Evolutionary conservation across 2,329 filamentous ascomycete genomes (phyloP).

Genomic region (Botrytis squamosa): DNA sequence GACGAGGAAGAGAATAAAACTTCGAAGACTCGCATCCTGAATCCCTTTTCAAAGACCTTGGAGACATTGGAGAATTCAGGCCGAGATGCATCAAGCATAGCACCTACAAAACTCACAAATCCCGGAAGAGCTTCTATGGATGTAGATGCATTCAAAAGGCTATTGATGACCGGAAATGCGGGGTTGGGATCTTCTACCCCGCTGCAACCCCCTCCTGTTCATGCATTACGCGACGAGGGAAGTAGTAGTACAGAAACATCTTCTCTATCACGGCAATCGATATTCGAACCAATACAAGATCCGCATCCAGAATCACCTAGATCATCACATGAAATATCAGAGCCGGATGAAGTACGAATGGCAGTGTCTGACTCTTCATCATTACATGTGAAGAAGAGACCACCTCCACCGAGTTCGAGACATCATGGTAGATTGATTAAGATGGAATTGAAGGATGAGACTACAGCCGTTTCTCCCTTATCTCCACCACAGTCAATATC

Average conservation of each 20-base stretch:
- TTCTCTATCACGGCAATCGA: conserved; percentile 58
- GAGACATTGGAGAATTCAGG: conserved; percentile 48
- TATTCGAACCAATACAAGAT: conserved; percentile 52
- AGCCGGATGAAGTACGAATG: conserved; percentile 51
- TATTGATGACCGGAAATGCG: conserved; percentile 71
- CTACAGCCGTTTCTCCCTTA: conserved; percentile 40
- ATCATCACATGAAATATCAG: conserved; percentile 58
- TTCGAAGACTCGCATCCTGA: conserved; percentile 42
- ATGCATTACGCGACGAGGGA: conserved; percentile 40
- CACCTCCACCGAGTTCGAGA: conserved; percentile 72
- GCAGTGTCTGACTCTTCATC: conserved; percentile 35
- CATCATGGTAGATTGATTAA: conserved; percentile 78
- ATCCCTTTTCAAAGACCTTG: conserved; percentile 57
- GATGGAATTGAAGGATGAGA: conserved; percentile 44
- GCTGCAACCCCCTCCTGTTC: conserved; percentile 33
- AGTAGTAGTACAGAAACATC: conserved; percentile 58
- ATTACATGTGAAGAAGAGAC: conserved; percentile 57
- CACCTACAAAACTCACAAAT: conserved; percentile 30
- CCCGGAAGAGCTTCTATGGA: conserved; percentile 55
- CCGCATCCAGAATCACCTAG: conserved; percentile 49
- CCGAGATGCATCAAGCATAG: conserved; percentile 25
- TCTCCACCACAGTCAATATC: conserved; percentile 30
- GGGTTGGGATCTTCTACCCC: conserved; percentile 40
- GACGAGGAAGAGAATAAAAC: conserved; percentile 29
- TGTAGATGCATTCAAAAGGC: conserved; percentile 73